Base-by-base conservation (phyloP, 1,139 yeast species). In the Blastobotrys ciferrii region DNA sequence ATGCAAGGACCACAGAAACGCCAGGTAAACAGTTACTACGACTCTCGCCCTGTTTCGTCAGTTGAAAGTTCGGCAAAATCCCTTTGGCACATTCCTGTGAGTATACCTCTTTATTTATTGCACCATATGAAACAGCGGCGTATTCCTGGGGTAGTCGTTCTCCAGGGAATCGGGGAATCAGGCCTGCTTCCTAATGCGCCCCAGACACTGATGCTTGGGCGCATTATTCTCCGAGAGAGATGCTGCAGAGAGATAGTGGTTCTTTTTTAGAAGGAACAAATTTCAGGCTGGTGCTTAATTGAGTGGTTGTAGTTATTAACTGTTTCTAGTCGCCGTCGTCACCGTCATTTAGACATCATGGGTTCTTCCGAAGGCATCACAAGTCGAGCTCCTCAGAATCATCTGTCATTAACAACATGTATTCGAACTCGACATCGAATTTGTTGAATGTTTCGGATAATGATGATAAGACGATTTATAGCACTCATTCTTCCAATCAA, bases 371-470 rank as follows among this genome's bases (percentile, higher is more conserved):
- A 53, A 76, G 80, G 52, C 85, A 80, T 56, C 73, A 78, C 42
- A 74, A 81, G 52, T 73, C 82, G 12, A 75, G 75, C 45, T 78
- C 86, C 0, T 77, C 79, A 0, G 86, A 80, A 45, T 74, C 81
- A 1, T 73, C 78, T 1, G 41, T 42, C 12, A 42, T 48, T 25
- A 43, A 32, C 31, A 42, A 44, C 37, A 33, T 23, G 28, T 23
- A 41, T 37, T 13, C 43, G n/a, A 39, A 43, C 31, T 35, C 46
- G n/a, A 36, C 35, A 9, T 13, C 38, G n/a, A 35, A 42, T 35
- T 25, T 44, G 25, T 30, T 17, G 18, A 28, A 42, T 39, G 35
- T 20, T 2, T 23, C 20, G 12, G 42, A 43, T 11, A 23, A 32
- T 9, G 42, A 38, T 9, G 42, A 33, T 19, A 20, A 30, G 32